Evolutionary conservation across 179 eudicot species (phyloP).

Genomic region (Nepenthes alata): DNA sequence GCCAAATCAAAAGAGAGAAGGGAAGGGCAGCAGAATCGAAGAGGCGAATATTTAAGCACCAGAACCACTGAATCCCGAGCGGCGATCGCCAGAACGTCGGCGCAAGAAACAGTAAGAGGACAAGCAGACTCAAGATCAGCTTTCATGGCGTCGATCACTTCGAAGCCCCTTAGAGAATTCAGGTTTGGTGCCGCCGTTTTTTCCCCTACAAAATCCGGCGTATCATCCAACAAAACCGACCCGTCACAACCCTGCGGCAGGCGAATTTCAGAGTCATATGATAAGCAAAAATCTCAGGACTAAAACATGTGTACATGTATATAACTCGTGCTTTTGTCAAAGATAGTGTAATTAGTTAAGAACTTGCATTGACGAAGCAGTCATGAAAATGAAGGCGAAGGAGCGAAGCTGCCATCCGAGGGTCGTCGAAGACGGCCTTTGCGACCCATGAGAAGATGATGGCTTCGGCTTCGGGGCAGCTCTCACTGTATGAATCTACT

Average conservation of each 20-base stretch:
- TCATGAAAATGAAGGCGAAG: constrained; percentile 86
- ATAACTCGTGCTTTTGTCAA: neutral
- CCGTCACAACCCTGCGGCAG: constrained; percentile 65
- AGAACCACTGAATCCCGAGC: constrained; percentile 69
- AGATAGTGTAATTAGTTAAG: neutral
- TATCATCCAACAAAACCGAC: constrained; percentile 57
- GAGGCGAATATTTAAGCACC: constrained; percentile 17
- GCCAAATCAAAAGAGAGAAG: too few relatives aligned
- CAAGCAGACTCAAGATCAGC: constrained; percentile 48
- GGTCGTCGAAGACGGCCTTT: constrained; percentile 43
- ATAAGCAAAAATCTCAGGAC: too few relatives aligned
- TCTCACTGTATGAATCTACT: constrained; percentile 30
- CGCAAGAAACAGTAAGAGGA: constrained; percentile 74
- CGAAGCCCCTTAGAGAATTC: constrained; percentile 64
- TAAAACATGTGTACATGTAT: too few relatives aligned
- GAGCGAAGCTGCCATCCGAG: constrained; percentile 77
- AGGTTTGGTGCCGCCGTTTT: constrained; percentile 59
- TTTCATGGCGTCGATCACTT: constrained; percentile 63
- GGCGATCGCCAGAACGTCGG: constrained; percentile 69
- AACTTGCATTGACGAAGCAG: constrained; percentile 72
- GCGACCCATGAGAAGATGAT: constrained; percentile 52
- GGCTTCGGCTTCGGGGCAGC: constrained; percentile 59
- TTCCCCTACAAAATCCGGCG: constrained; percentile 33
- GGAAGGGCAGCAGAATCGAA: too few relatives aligned
- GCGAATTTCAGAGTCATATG: neutral